Evolutionary conservation across 2,329 filamentous ascomycete species (phyloP).

Genomic region (Cladophialophora exuberans): DNA sequence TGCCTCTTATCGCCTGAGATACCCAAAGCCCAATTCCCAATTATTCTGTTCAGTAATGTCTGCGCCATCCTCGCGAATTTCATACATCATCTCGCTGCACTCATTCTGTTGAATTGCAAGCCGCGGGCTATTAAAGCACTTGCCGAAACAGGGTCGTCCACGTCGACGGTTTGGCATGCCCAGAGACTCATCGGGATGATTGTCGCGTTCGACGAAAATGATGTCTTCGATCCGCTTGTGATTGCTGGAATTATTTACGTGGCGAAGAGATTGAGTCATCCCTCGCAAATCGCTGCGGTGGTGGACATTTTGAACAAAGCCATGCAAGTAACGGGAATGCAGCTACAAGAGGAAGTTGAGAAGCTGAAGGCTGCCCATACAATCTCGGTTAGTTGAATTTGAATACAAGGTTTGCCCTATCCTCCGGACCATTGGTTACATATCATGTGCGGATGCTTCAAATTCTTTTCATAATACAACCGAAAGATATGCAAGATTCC

Average conservation of each 20-base stretch:
- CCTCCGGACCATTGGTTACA: too few relatives aligned
- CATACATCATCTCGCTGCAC: constrained; percentile 8
- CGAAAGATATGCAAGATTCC: too few relatives aligned
- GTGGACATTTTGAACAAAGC: constrained; percentile 1
- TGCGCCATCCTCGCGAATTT: constrained; percentile 14
- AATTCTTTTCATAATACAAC: too few relatives aligned
- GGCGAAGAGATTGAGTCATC: constrained; percentile 7
- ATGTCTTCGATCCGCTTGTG: constrained; percentile 5
- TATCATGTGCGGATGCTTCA: too few relatives aligned
- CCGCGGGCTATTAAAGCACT: constrained; percentile 5
- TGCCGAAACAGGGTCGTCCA: not conserved
- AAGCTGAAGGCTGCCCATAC: constrained; percentile 4
- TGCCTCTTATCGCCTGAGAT: too few relatives aligned
- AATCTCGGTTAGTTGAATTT: too few relatives aligned
- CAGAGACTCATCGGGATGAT: constrained; percentile 5
- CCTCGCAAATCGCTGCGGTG: constrained; percentile 4
- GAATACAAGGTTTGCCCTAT: too few relatives aligned
- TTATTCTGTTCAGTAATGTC: constrained; percentile 12
- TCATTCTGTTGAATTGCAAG: constrained; percentile 7
- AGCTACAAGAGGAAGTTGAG: constrained; percentile 5
- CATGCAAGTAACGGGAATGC: not conserved
- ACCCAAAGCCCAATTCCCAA: not conserved
- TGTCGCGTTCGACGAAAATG: not conserved
- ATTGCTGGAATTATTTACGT: constrained; percentile 2
- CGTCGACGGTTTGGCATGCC: constrained; percentile 6